Evolutionary conservation across 768 basidiomycete genomes (phyloP).

Genomic region (Hirschioporus abietinus): DNA sequence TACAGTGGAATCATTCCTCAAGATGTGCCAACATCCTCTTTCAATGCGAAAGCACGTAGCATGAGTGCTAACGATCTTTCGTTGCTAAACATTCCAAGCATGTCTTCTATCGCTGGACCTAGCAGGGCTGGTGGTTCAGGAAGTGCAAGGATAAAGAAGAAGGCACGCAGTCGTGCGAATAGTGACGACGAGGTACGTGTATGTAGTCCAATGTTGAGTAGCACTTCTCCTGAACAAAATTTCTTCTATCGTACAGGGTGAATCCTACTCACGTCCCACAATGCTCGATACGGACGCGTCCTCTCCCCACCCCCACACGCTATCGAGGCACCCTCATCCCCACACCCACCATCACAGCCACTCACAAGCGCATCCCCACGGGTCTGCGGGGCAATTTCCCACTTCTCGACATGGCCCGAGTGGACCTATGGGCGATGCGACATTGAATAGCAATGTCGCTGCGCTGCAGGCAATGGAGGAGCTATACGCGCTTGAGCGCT

Average conservation of each 20-base stretch:
- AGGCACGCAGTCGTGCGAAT: conserved; percentile 71
- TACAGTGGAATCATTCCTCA: neutral
- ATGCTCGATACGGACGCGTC: conserved; percentile 21
- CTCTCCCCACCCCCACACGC: conserved; percentile 19
- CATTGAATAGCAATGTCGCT: conserved; percentile 21
- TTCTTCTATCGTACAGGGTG: conserved; percentile 20
- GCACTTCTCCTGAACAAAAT: conserved; percentile 11
- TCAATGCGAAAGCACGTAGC: neutral
- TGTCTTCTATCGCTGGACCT: neutral
- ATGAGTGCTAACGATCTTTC: neutral
- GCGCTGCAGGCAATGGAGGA: conserved; percentile 66
- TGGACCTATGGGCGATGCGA: conserved; percentile 7
- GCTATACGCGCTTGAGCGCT: conserved; percentile 81
- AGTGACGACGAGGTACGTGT: conserved; percentile 79
- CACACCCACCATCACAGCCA: conserved; percentile 14
- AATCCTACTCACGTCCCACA: conserved; percentile 36
- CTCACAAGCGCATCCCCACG: conserved; percentile 30
- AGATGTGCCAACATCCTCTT: neutral
- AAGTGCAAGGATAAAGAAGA: conserved; percentile 53
- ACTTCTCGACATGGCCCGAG: neutral
- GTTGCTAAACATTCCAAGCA: neutral
- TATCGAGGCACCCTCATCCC: conserved; percentile 19
- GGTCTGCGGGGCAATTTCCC: conserved; percentile 38
- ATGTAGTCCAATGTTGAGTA: neutral
- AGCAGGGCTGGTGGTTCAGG: neutral